Percentiles rank a stretch among this genome's conserved stretches.
phyloP scores from a whole-genome alignment of 2,329 filamentous ascomycete genomes.

The Diplodia intermedia region DNA sequence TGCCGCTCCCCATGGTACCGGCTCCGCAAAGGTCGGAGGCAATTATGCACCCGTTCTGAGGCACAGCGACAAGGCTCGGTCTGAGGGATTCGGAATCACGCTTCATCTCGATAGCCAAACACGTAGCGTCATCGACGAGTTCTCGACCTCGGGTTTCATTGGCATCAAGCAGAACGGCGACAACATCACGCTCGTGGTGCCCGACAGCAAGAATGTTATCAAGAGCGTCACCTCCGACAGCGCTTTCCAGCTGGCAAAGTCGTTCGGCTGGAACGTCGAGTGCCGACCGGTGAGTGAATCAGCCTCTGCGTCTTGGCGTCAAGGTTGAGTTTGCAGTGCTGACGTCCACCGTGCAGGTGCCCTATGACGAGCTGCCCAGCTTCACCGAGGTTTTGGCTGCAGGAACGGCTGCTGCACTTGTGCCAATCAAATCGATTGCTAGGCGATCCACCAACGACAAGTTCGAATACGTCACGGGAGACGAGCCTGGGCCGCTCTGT shows the following conservation, averaged over 20 bases:
- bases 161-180: slow-evolving; percentile 71
- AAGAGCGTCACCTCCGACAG: slow-evolving; percentile 84
- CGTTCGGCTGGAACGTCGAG: slow-evolving; percentile 86
- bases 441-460: slow-evolving; percentile 65
- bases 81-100: slow-evolving; percentile 89
- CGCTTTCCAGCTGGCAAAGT: slow-evolving; percentile 74
- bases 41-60: slow-evolving; percentile 94
- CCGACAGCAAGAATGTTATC: slow-evolving; percentile 86
- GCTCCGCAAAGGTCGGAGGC: slow-evolving; percentile 90
- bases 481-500: slow-evolving; percentile 77
- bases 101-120: slow-evolving; percentile 88
- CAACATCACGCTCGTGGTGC: slow-evolving; percentile 77
- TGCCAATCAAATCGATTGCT: slow-evolving; percentile 91
- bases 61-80: slow-evolving; percentile 81
- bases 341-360: slow-evolving; percentile 58
- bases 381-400: slow-evolving; percentile 88
- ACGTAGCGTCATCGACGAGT: slow-evolving; percentile 89
- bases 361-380: slow-evolving; percentile 65
- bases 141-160: slow-evolving; percentile 92
- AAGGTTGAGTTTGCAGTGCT: slow-evolving; percentile 3
- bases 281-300: slow-evolving; percentile 64
- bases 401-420: slow-evolving; percentile 87
- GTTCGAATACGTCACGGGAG: slow-evolving; percentile 62
- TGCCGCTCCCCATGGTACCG: slow-evolving; percentile 87
- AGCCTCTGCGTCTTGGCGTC: background rate